A percentile compares a stretch with the other conserved stretches of the same genome.
phyloP scores from a whole-genome alignment of 1,139 yeast genomes.

The Debaryomyces sp. region DNA sequence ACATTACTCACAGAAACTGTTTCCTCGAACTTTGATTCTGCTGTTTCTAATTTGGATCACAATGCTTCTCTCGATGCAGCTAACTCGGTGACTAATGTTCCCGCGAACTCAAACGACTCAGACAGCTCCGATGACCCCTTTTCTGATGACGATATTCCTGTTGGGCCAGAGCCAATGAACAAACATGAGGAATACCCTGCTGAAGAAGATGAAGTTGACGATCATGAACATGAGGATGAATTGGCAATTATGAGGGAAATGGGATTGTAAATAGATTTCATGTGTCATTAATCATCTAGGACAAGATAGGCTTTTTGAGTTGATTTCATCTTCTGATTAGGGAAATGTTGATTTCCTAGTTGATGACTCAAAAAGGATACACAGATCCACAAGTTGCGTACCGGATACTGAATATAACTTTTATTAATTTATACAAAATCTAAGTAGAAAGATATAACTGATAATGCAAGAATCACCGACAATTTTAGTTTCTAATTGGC shows the following conservation, averaged over 20 bases:
- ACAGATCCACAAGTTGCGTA: no score
- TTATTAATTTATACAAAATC: slow-evolving; percentile 2
- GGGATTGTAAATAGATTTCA: slow-evolving; percentile 17
- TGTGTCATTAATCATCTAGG: neutral
- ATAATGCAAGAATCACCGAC: neutral
- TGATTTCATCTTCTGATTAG: neutral
- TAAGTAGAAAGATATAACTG: neutral
- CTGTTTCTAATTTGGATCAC: neutral
- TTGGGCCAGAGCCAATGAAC: neutral
- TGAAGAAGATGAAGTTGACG: slow-evolving; percentile 20
- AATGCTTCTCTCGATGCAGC: neutral
- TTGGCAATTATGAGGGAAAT: slow-evolving; percentile 44
- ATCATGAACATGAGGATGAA: slow-evolving; percentile 33
- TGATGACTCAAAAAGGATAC: neutral
- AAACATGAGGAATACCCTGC: neutral
- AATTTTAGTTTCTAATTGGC: neutral
- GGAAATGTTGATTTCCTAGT: neutral
- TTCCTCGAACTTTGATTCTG: neutral
- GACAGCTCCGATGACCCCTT: slow-evolving; percentile 21
- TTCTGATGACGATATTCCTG: slow-evolving; percentile 22
- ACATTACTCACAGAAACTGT: neutral
- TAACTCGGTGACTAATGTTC: neutral
- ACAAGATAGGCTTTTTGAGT: neutral
- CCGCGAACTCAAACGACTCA: slow-evolving; percentile 11
- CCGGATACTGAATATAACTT: neutral